A percentile compares a stretch with the other conserved stretches of the same genome.
Evolutionary conservation across 345 rosid genomes (phyloP).

Genomic region (Boechera divaricarpa): DNA sequence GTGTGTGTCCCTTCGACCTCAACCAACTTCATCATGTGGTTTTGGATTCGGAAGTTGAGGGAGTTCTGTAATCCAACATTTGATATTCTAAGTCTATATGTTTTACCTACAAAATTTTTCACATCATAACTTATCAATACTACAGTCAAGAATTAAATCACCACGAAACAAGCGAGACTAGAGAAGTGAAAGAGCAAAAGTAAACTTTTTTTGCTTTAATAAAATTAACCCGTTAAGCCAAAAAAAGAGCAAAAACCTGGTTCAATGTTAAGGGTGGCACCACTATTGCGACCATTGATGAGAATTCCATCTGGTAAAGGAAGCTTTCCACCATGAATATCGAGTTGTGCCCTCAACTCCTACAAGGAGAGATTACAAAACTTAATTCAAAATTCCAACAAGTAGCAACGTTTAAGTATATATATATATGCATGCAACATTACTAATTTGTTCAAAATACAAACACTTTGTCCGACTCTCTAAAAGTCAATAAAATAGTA

Average conservation of each 20-base stretch:
- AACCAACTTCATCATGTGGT: conserved; percentile 73
- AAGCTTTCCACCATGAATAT: conserved; percentile 20
- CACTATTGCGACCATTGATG: conserved; percentile 14
- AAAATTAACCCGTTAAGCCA: no score
- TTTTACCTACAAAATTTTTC: conserved; percentile 44
- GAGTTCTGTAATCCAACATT: conserved; percentile 81
- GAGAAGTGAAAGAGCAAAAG: background rate
- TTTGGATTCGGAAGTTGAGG: conserved; percentile 86
- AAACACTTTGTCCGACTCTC: background rate
- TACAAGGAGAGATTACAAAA: background rate
- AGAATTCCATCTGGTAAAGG: conserved; percentile 15
- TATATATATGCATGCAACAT: background rate
- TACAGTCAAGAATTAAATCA: background rate
- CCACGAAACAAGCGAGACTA: background rate
- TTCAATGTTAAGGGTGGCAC: background rate
- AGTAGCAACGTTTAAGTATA: background rate
- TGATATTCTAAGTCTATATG: conserved; percentile 84
- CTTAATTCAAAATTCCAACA: conserved; percentile 1
- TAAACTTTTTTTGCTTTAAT: no score
- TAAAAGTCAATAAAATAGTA: background rate
- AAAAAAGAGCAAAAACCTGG: conserved; percentile 2
- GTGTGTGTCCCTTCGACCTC: conserved; percentile 95
- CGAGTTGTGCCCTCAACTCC: conserved; percentile 12
- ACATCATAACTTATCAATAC: conserved; percentile 15
- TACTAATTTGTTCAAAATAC: background rate